Evolutionary conservation across 495 filamentous ascomycete species (phyloP), one percentile per base, ranked within the genome.

Genomic region (Trichodelitschia bisporula): DNA sequence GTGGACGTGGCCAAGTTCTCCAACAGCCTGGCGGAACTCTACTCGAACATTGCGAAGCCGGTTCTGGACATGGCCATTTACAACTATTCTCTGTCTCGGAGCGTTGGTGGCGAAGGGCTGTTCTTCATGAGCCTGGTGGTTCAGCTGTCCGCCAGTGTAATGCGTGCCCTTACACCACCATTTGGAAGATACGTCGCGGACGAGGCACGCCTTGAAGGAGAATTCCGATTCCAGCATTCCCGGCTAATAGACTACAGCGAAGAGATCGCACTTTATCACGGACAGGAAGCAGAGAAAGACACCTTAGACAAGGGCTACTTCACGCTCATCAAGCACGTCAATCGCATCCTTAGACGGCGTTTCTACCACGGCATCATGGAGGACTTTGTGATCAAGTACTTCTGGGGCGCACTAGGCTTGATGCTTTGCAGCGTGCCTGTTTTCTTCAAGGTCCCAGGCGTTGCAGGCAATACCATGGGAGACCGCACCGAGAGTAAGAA

Each of bases 301-400:
- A 91, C 76, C 1, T 56, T 97, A 15, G 86, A 97, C 46, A 95
- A 93, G 53, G 84, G 86, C 13, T 97, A 97, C 45, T 97, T 97
- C 49, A 95, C 89, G 3, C 56, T 97, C 4, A 97, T 97, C 50
- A 95, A 92, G 49, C 89, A 95, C 53, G 83, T 95, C 45, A 97
- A 97, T 46, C 80, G 86, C 42, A 90, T 93, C 40, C 53, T 97
- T 24, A 61, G 82, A 19, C 57, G 78, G 34, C 63, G 86, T 17
- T 71, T 97, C 40, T 95, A 92, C 46, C 80, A 97, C 43, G 82
- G 80, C 9, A 71, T 97, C 37, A 93, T 95, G 86, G 89, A 97
- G 46, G 86, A 97, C 47, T 97, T 91, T 53, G 77, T 95, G 10
- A 84, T 95, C 43, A 97, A 97, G 53, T 97, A 97, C 44, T 86